Evolutionary conservation across 768 basidiomycete species (phyloP), one percentile per base, ranked within the genome.

Genomic region (Suillus placidus): DNA sequence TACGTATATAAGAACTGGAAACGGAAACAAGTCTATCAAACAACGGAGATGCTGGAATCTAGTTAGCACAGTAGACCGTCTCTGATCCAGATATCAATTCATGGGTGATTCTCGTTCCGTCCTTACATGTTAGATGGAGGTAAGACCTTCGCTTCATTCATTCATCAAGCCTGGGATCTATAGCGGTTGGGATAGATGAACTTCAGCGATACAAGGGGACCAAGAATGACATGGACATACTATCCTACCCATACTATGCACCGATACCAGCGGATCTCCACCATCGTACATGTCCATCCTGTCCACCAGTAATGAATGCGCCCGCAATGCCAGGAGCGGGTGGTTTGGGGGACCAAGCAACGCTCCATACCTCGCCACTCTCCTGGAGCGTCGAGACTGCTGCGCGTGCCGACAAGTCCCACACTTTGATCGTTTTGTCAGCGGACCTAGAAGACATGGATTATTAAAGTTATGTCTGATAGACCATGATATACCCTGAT

Each of bases 341-440:
- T 20, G 85, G 81, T 70, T 82, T 85, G 7, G 91, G 91, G 43
- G 88, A 81, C 93, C 93, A 94, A 6, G 90, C 87, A 2, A 94
- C 91, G 16, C 86, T 82, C 93, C 93, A 95, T 2, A 95, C 90
- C 71, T 94, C 92, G 26, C 89, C 89, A 1, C 85, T 85, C 62
- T 94, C 92, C 73, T 90, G 87, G 7, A 91, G 81, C 0, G 92
- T 94, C 26, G 89, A 91, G 23, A 94, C 92, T 13, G 87, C 86
- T 1, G 88, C 80, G 6, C 92, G 87, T 7, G 91, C 85, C 4
- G 82, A 85, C 61, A 94, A 84, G 70, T 95, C 94, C 94, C 94
- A 95, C 9, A 95, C 87, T 72, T 93, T 94, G 68, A 93, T 87
- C 1, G 87, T 89, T 76, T 91, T 92, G 76, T 95, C 94, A 13